These are phyloP conservation scores for Pythium rishiriense DNA, from an alignment of 352 stramenopile genomes.

Conservation along the genomic window DNA sequence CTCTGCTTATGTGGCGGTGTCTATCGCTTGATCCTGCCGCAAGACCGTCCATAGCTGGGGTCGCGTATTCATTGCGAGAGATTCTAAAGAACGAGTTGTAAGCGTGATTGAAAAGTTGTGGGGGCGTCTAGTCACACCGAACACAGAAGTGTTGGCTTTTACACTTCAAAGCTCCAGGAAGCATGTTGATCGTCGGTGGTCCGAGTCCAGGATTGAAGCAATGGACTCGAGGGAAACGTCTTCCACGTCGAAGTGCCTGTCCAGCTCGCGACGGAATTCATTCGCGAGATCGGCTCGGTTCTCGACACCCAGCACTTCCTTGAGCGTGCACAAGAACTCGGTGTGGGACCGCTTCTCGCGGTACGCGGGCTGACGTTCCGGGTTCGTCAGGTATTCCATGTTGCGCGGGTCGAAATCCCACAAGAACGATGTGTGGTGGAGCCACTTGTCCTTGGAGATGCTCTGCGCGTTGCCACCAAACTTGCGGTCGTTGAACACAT, in stretches of 20 bases:
- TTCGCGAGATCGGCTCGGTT: conserved; percentile 45
- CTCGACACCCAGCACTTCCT: conserved; percentile 60
- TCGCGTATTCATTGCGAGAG: neutral
- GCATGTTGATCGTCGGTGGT: conserved; percentile 68
- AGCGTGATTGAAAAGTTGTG: neutral
- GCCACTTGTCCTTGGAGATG: conserved; percentile 93
- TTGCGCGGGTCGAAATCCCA: conserved; percentile 94
- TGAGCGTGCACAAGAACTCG: conserved; percentile 93
- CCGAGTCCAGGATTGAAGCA: conserved; percentile 44
- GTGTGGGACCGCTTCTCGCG: conserved; percentile 90
- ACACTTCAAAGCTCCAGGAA: conserved; percentile 43
- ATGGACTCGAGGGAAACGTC: conserved; percentile 51
- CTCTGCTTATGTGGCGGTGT: neutral
- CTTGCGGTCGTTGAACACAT: conserved; percentile 94
- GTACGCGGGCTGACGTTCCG: conserved; percentile 94
- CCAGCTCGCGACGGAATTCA: conserved; percentile 50
- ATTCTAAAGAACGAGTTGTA: neutral
- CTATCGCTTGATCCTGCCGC: neutral
- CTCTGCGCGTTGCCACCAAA: conserved; percentile 97
- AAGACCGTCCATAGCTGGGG: neutral
- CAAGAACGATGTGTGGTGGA: conserved; percentile 98
- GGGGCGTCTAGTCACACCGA: no score
- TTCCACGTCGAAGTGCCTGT: conserved; percentile 58
- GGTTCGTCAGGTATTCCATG: conserved; percentile 96
- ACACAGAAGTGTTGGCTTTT: neutral